Evolutionary conservation across 192 early-diverging fungal species (phyloP).

Genomic region (Rhizoclosmatium sp.): DNA sequence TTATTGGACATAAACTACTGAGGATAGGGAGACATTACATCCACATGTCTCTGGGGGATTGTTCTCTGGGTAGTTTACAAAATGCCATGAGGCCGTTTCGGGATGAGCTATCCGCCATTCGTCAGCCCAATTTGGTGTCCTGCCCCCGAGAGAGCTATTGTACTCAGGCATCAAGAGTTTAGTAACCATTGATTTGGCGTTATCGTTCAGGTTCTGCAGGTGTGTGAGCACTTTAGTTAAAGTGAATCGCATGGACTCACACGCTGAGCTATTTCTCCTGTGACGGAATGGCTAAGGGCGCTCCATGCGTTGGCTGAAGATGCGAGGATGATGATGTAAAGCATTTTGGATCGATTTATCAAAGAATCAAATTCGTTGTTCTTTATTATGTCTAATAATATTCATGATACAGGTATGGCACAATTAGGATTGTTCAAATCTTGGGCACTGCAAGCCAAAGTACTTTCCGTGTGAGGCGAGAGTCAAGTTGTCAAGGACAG

Average conservation of each 20-base stretch:
- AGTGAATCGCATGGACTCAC: neutral
- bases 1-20: no score
- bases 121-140: slow-evolving; percentile 35
- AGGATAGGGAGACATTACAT: neutral
- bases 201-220: slow-evolving; percentile 9
- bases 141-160: neutral
- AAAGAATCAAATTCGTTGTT: neutral
- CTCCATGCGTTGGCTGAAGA: slow-evolving; percentile 21
- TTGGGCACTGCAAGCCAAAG: neutral
- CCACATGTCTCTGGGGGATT: slow-evolving; percentile 6
- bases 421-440: no score
- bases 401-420: no score
- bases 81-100: slow-evolving; percentile 24
- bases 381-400: neutral
- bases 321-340: neutral
- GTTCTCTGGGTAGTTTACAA: slow-evolving; percentile 5
- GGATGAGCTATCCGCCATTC: neutral
- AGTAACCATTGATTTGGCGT: neutral
- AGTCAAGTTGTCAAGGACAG: neutral
- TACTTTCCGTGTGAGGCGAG: neutral
- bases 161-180: slow-evolving; percentile 12
- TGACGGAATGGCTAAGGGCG: slow-evolving; percentile 5
- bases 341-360: neutral
- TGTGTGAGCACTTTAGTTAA: neutral
- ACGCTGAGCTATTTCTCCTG: slow-evolving; percentile 21